Conservation (phyloP, 2,329 filamentous ascomycete genomes). For the Fusarium pseudonygamai region DNA sequence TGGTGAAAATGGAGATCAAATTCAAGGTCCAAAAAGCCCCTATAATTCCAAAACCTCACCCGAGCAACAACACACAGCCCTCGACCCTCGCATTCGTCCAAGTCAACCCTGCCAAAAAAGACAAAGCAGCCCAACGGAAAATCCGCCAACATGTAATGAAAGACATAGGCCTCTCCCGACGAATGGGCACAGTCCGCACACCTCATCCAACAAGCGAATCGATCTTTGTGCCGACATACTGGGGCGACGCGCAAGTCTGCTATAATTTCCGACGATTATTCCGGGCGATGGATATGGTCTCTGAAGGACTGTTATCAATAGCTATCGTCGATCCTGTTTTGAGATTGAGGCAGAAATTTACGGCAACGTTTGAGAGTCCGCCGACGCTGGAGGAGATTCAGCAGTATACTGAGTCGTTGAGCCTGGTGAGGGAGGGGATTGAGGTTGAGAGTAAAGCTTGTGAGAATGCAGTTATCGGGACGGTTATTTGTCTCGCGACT, state of each 20-base stretch:
- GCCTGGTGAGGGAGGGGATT: constrained; percentile 19
- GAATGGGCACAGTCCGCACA: background rate
- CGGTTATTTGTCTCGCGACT: constrained; percentile 26
- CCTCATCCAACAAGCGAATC: background rate
- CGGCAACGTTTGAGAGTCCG: background rate
- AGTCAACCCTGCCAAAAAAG: constrained; percentile 25
- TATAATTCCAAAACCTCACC: background rate
- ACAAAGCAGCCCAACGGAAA: constrained; percentile 13
- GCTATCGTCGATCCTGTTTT: constrained; percentile 16
- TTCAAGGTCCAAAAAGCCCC: background rate
- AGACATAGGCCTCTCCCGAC: constrained; percentile 24
- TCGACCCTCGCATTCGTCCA: constrained; percentile 23
- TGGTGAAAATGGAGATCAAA: background rate
- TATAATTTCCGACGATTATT: constrained; percentile 30
- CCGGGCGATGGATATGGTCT: constrained; percentile 34
- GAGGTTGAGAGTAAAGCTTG: background rate
- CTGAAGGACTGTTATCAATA: constrained; percentile 26
- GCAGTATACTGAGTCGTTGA: constrained; percentile 31
- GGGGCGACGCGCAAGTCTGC: constrained; percentile 34
- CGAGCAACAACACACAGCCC: background rate
- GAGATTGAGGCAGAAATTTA: background rate
- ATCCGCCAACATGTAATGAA: constrained; percentile 41
- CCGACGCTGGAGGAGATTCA: constrained; percentile 10
- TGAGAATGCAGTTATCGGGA: constrained; percentile 25
- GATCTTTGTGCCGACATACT: constrained; percentile 13